A percentile compares a stretch with the other conserved stretches of the same genome.
These are phyloP conservation scores for Penicillium angulare DNA, from an alignment of 495 filamentous ascomycete genomes.

Conservation along the genomic window DNA sequence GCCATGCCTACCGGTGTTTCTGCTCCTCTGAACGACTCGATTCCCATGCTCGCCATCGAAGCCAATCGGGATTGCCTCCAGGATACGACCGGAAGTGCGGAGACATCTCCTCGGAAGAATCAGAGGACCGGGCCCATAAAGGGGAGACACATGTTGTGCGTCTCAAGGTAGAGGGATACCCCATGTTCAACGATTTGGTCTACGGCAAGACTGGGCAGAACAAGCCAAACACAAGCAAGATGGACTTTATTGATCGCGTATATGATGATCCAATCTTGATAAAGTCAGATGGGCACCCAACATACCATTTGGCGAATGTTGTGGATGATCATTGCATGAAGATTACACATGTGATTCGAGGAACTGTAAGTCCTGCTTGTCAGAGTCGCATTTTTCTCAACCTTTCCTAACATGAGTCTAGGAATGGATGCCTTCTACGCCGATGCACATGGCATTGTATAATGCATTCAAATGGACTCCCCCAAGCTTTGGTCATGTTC, in stretches of 20 bases:
- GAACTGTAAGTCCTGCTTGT: conserved; percentile 54
- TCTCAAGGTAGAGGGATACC: conserved; percentile 61
- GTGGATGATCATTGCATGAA: conserved; percentile 93
- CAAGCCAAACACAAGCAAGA: conserved; percentile 41
- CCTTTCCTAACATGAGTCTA: conserved; percentile 18
- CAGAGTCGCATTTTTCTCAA: neutral
- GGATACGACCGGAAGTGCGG: conserved; percentile 79
- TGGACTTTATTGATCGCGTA: conserved; percentile 44
- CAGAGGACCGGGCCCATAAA: conserved; percentile 60
- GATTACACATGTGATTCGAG: conserved; percentile 93
- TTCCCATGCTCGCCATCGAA: conserved; percentile 57
- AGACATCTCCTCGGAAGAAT: conserved; percentile 61
- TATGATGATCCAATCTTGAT: conserved; percentile 81
- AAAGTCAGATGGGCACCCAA: conserved; percentile 88
- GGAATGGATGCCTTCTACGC: conserved; percentile 95
- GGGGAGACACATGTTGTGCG: conserved; percentile 78
- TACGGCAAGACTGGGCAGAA: conserved; percentile 61
- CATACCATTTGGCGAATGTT: conserved; percentile 96
- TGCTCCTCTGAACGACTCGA: conserved; percentile 73
- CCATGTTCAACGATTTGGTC: conserved; percentile 69
- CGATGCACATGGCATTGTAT: conserved; percentile 84
- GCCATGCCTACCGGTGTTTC: conserved; percentile 89
- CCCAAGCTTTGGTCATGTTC: conserved; percentile 84
- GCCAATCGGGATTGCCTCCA: conserved; percentile 57
- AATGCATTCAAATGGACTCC: conserved; percentile 84